Conservation (phyloP, 768 basidiomycete species). For the Leccinum uliginosum region DNA sequence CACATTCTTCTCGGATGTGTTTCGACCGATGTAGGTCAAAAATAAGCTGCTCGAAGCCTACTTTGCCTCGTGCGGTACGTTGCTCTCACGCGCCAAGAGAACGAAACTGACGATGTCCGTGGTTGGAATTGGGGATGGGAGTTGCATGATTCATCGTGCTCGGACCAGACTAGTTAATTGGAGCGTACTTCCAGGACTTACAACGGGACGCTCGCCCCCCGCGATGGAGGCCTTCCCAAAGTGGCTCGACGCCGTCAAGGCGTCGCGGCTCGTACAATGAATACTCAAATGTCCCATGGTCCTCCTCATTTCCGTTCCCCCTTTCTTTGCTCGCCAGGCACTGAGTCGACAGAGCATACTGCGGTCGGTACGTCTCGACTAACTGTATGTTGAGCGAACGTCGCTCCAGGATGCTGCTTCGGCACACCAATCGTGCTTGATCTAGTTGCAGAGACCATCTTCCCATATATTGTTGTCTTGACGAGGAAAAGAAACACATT, state of each 20-base stretch:
- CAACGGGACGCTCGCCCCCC: conserved; percentile 24
- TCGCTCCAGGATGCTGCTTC: conserved; percentile 49
- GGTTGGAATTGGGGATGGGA: background rate
- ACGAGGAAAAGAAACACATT: background rate
- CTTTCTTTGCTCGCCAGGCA: conserved; percentile 12
- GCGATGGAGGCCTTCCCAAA: conserved; percentile 39
- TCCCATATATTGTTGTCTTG: background rate
- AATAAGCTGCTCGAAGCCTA: conserved; percentile 58
- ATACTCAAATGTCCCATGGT: background rate
- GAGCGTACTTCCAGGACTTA: conserved; percentile 38
- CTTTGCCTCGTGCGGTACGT: conserved; percentile 53
- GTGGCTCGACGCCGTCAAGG: conserved; percentile 50
- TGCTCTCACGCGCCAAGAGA: background rate
- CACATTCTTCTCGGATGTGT: conserved; percentile 55
- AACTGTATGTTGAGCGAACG: background rate
- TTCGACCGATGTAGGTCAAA: conserved; percentile 50
- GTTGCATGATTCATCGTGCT: conserved; percentile 50
- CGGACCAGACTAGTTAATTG: conserved; percentile 60
- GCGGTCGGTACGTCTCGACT: conserved; percentile 36
- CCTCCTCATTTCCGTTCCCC: background rate
- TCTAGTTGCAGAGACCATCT: conserved; percentile 36
- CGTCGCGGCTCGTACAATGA: conserved; percentile 46
- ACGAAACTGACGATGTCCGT: background rate
- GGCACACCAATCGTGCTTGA: conserved; percentile 48
- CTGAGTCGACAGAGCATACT: conserved; percentile 35